phyloP scores from a whole-genome alignment of 176 grass and related monocot species.

The Zea luxurians region DNA sequence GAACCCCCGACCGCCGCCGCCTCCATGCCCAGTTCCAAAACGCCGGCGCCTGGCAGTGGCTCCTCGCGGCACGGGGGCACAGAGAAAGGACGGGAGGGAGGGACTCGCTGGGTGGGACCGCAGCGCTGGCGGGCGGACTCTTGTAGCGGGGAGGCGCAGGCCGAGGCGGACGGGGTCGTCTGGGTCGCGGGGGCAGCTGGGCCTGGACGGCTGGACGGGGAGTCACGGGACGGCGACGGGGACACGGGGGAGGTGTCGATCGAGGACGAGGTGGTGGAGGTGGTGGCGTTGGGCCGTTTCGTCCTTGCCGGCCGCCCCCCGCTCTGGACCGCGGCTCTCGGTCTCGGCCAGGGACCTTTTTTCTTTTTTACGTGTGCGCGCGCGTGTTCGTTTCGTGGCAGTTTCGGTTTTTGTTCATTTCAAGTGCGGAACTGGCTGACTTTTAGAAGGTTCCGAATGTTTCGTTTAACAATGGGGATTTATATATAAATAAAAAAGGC shows the following conservation, averaged over 20 bases:
- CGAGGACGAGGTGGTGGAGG: background rate
- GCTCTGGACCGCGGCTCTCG: constrained; percentile 36
- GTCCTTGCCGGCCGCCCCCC: constrained; percentile 43
- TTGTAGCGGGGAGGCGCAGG: constrained; percentile 39
- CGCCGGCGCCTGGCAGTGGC: background rate
- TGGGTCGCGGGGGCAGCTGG: background rate
- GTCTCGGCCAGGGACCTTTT: background rate
- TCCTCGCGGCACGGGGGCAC: background rate
- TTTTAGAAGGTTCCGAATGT: background rate
- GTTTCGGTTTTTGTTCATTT: background rate
- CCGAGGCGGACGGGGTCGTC: constrained; percentile 35
- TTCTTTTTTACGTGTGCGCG: background rate
- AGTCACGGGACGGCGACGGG: constrained; percentile 4
- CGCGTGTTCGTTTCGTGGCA: background rate
- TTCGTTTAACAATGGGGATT: background rate
- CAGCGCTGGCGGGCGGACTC: background rate
- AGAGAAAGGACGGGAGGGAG: background rate
- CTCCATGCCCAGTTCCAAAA: background rate
- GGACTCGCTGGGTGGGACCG: background rate
- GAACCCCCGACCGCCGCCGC: constrained; percentile 25
- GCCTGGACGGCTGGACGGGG: background rate
- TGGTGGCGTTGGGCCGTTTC: background rate
- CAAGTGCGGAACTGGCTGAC: background rate
- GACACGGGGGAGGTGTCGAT: background rate
- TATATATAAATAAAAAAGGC: too few relatives aligned